These are phyloP conservation scores for Paraphoma sp. DNA, from an alignment of 2,329 filamentous ascomycete genomes.

Conservation along the genomic window DNA sequence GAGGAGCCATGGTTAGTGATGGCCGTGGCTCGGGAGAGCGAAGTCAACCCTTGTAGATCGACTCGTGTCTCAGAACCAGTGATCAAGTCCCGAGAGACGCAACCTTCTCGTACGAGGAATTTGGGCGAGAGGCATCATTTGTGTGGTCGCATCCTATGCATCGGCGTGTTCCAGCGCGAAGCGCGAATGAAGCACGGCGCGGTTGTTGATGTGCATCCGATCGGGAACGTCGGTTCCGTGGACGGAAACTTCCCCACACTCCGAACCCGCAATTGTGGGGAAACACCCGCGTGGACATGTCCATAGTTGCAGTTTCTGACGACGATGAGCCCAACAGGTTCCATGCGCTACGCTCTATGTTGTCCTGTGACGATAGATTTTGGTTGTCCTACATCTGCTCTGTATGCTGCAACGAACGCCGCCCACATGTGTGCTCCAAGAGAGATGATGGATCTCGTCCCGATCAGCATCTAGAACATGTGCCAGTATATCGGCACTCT, in stretches of 20 bases:
- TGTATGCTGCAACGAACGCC: too few relatives aligned
- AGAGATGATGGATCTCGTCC: too few relatives aligned
- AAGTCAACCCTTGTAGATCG: too few relatives aligned
- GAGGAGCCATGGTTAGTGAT: not conserved
- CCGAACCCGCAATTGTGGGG: not conserved
- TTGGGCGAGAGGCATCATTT: not conserved
- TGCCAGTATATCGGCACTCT: too few relatives aligned
- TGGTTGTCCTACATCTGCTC: too few relatives aligned
- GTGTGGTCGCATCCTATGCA: not conserved
- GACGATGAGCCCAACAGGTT: not conserved
- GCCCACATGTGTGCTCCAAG: too few relatives aligned
- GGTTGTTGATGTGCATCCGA: not conserved
- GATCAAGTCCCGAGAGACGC: not conserved
- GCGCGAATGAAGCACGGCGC: not conserved
- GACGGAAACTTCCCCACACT: not conserved
- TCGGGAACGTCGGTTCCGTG: not conserved
- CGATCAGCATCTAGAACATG: too few relatives aligned
- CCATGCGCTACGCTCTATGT: too few relatives aligned
- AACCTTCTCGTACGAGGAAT: not conserved
- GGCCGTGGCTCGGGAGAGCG: not conserved
- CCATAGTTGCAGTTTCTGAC: not conserved
- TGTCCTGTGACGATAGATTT: too few relatives aligned
- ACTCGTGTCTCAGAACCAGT: too few relatives aligned
- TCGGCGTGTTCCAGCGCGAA: not conserved
- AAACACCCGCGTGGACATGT: not conserved